phyloP scores from a whole-genome alignment of 208 protist genomes.

The Trypanosoma conorhini region DNA sequence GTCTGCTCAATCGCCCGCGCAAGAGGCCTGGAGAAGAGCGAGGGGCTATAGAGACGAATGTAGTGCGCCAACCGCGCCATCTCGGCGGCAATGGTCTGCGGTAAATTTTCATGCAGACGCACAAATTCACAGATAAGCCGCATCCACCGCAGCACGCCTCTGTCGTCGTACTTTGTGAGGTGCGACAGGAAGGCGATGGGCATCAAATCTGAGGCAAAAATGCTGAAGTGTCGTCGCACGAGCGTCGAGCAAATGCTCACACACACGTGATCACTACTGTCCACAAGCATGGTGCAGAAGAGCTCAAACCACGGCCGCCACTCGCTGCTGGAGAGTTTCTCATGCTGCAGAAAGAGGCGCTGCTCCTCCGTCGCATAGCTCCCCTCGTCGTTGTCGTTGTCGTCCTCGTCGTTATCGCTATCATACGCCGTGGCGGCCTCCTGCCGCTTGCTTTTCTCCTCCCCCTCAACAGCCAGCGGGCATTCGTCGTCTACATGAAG shows the following conservation, averaged over 20 bases:
- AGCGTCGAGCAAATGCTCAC: conserved; percentile 61
- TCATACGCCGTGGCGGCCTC: background rate
- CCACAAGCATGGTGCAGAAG: conserved; percentile 56
- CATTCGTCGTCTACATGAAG: background rate
- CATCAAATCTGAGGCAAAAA: conserved; percentile 73
- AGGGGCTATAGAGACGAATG: conserved; percentile 52
- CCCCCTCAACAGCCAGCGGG: background rate
- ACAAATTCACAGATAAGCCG: conserved; percentile 58
- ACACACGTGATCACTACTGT: conserved; percentile 51
- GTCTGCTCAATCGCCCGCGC: conserved; percentile 38
- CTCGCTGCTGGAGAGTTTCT: conserved; percentile 34
- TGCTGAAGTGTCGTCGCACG: conserved; percentile 53
- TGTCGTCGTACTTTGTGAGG: conserved; percentile 42
- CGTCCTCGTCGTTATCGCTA: conserved; percentile 13
- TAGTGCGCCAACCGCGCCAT: conserved; percentile 63
- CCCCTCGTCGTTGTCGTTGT: conserved; percentile 15
- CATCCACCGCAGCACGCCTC: conserved; percentile 52
- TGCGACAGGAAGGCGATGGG: conserved; percentile 71
- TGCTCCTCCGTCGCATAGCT: conserved; percentile 22
- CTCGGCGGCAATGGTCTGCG: conserved; percentile 61
- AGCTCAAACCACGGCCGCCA: conserved; percentile 79
- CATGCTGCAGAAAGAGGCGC: conserved; percentile 49
- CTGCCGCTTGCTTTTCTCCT: background rate
- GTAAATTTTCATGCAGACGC: conserved; percentile 48
- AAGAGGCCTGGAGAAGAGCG: conserved; percentile 53